Evolutionary conservation across 1,284 basidiomycete genomes (phyloP).

Genomic region (Rhodotorula sp.): DNA sequence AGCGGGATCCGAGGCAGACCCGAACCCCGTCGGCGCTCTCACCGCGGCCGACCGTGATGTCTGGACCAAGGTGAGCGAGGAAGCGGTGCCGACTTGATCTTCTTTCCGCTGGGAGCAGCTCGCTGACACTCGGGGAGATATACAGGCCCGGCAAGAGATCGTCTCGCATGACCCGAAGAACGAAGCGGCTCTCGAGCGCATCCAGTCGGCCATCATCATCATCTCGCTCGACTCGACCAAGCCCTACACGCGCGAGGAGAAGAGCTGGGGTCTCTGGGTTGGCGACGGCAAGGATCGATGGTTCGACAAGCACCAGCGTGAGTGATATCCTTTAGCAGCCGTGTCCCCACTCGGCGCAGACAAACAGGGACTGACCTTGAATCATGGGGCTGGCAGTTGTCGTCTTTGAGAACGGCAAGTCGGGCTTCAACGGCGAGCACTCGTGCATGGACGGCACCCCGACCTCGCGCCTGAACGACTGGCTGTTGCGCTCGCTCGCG

Average conservation of each 20-base stretch:
- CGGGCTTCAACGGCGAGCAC: slow-evolving; percentile 74
- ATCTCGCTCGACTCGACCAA: slow-evolving; percentile 79
- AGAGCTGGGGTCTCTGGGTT: slow-evolving; percentile 83
- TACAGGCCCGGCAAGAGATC: slow-evolving; percentile 64
- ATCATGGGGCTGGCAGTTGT: slow-evolving; percentile 60
- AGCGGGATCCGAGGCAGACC: slow-evolving; percentile 59
- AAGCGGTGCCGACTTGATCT: not conserved
- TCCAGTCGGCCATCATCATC: slow-evolving; percentile 86
- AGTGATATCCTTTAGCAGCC: slow-evolving; percentile 45
- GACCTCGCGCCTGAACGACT: slow-evolving; percentile 93
- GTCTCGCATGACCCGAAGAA: slow-evolving; percentile 67
- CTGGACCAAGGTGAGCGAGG: slow-evolving; percentile 71
- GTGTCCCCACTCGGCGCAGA: not conserved
- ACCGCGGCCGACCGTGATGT: slow-evolving; percentile 85
- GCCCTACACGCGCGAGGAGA: slow-evolving; percentile 77
- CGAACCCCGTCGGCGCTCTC: slow-evolving; percentile 71
- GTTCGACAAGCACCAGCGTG: slow-evolving; percentile 96
- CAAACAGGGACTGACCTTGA: not conserved
- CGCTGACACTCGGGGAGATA: not conserved
- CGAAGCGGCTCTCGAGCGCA: slow-evolving; percentile 67
- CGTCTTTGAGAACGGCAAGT: slow-evolving; percentile 88
- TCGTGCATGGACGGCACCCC: slow-evolving; percentile 96
- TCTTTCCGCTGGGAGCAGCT: not conserved
- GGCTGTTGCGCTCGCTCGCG: slow-evolving; percentile 75
- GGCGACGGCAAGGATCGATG: slow-evolving; percentile 91